Base-by-base conservation (phyloP, 2,329 filamentous ascomycete species). In the Pseudocercospora pini-densiflorae region DNA sequence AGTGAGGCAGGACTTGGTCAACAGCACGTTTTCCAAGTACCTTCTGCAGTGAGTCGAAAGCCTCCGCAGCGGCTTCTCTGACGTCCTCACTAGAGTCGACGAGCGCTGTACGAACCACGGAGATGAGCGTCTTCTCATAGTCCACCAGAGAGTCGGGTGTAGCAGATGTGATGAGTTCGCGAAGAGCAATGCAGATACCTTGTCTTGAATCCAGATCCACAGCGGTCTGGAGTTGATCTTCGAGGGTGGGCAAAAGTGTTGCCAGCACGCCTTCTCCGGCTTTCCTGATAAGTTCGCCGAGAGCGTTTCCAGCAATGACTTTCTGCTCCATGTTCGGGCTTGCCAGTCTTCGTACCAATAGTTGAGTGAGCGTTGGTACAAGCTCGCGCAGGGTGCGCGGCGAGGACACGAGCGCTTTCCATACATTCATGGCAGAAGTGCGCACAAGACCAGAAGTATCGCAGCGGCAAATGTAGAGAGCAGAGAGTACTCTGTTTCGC, bases 281-380 rank as follows among this genome's bases (percentile, higher is more conserved):
- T 81, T 97, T 97, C 75, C 95, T 90, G 76, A 99, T 98, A 71
- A 99, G 88, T 78, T 99, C 95, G 76, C 95, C 95, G 63, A 99
- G 86, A 58, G 95, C 93, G 79, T 98, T 98, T 78, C 94, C 94
- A 71, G 96, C 95, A 84, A 99, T 99, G 73, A 97, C 91, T 84
- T 97, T 98, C 80, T 99, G 95, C 79, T 99, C 95, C 90, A 97
- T 94, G 77, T 97, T 98, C 54, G 94, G 91, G 78, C 94, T 98
- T 68, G 93, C 95, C 72, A 99, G 87, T 58, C 95, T 92, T 66
- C 92, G 89, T 77, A 99, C 98, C 73, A 99, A 91, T 70, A 99
- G 89, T 78, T 97, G 94, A 5, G 93, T 97, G 67, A 99, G 89
- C 1, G 93, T 97, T 53, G 95, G 94, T 55, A 97, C 91, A 75